These are phyloP conservation scores for Debaryomyces tyrocola DNA, from an alignment of 805 yeast species.

Conservation along the genomic window DNA sequence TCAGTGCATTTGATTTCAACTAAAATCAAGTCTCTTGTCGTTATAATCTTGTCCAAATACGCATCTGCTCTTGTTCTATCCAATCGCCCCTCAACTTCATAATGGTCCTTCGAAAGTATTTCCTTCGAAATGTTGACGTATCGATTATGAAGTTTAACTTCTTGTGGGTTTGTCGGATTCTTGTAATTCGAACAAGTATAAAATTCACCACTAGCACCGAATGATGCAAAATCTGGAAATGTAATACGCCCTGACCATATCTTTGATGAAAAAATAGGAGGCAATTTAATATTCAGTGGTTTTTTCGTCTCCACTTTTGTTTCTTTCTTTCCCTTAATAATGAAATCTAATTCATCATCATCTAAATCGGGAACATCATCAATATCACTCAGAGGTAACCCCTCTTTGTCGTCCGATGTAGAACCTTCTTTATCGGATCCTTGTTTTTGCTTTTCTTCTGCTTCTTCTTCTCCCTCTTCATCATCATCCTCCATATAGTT, in stretches of 20 bases:
- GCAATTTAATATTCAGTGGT: constrained; percentile 3
- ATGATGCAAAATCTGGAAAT: constrained; percentile 51
- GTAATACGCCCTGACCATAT: constrained; percentile 51
- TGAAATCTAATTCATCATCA: constrained; percentile 36
- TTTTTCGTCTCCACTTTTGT: constrained; percentile 2
- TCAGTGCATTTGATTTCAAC: constrained; percentile 37
- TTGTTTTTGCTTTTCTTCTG: constrained; percentile 23
- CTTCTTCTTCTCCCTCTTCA: constrained; percentile 26
- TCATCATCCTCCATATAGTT: constrained; percentile 22
- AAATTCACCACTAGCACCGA: constrained; percentile 37
- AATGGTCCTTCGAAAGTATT: constrained; percentile 24
- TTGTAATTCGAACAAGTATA: constrained; percentile 33
- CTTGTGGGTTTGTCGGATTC: constrained; percentile 14
- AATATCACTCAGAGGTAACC: constrained; percentile 5
- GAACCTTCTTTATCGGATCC: constrained; percentile 9
- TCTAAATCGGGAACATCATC: constrained; percentile 18
- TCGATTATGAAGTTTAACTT: constrained; percentile 22
- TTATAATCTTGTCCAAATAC: constrained; percentile 50
- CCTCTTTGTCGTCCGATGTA: constrained; percentile 6
- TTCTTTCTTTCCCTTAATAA: constrained; percentile 21
- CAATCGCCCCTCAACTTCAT: constrained; percentile 64
- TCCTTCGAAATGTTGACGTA: constrained; percentile 27
- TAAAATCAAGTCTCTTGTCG: constrained; percentile 54
- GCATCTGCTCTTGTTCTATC: constrained; percentile 52
- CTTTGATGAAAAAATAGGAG: constrained; percentile 7